Evolutionary conservation across 2,329 filamentous ascomycete species (phyloP), one percentile per base, ranked within the genome.

Genomic region (Phaeosphaeriaceae sp.): DNA sequence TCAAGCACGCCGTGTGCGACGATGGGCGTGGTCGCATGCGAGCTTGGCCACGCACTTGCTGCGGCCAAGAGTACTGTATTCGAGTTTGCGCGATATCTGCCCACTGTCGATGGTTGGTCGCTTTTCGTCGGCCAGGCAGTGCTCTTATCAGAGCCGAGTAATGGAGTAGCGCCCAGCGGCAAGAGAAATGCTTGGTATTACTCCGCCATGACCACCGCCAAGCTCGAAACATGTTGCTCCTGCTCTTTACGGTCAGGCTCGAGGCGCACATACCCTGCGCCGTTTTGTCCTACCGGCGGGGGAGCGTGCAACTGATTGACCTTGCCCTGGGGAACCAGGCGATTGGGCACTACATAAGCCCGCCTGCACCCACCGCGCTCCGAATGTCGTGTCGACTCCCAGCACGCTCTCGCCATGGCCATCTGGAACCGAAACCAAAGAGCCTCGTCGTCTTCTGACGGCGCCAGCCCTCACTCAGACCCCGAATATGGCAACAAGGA

Each of bases 361-460:
- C 60, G 31, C 62, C 57, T 48, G 57, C 53, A 40, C 53, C 41
- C 56, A 49, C 48, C 51, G 45, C 53, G 48, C 52, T 53, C 42
- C n/a, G 44, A 53, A 36, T 68, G 66, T 63, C 36, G 58, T 42
- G 45, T 55, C 54, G 52, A 47, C 52, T 42, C 36, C 58, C 60
- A 55, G 61, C 56, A 53, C 53, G 36, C 40, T 61, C 57, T 58
- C 65, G 63, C 46, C 17, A 74, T 73, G 72, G 70, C 69, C 6
- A 66, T 70, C 45, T 69, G 66, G 59, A 73, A 72, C 56, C 66
- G 71, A 57, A 70, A 56, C 58, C 70, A 71, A 47, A 64, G 71
- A 56, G 66, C 53, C 53, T 70, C 72, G 7, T 48, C 49, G 53
- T 73, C 69, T 53, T 75, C 72, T 10, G 70, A 70, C 51, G 67